Conservation (phyloP, 2,329 filamentous ascomycete species). For the Ophiosphaerella korrae region DNA sequence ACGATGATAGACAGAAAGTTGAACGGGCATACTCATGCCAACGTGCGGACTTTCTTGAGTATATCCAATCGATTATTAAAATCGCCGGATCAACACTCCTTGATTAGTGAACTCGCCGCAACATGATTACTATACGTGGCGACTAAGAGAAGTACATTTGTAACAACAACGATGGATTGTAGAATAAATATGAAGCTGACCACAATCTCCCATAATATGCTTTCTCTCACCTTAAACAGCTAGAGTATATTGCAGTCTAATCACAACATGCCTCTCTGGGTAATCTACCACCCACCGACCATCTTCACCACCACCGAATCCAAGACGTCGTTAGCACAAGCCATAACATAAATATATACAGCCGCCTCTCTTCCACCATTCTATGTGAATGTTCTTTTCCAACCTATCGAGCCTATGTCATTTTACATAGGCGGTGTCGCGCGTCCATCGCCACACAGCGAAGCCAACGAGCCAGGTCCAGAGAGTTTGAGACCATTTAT, state of each 20-base stretch:
- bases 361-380: slow-evolving; percentile 48
- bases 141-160: too few relatives aligned
- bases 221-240: neutral
- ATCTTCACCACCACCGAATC: slow-evolving; percentile 38
- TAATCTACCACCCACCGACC: slow-evolving; percentile 47
- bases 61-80: too few relatives aligned
- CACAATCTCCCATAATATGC: neutral
- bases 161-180: too few relatives aligned
- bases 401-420: slow-evolving; percentile 27
- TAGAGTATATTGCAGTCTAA: neutral
- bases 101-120: too few relatives aligned
- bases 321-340: slow-evolving; percentile 40
- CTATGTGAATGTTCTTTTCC: slow-evolving; percentile 53
- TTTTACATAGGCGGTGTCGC: slow-evolving; percentile 42
- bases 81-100: too few relatives aligned
- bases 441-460: slow-evolving; percentile 13
- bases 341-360: slow-evolving; percentile 51
- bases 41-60: too few relatives aligned
- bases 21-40: too few relatives aligned
- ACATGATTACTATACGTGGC: too few relatives aligned
- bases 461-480: slow-evolving; percentile 10
- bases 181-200: too few relatives aligned
- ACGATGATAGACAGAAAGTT: too few relatives aligned
- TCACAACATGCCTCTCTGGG: slow-evolving; percentile 51
- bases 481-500: slow-evolving; percentile 41